Evolutionary conservation across 2,329 filamentous ascomycete species (phyloP), one percentile per base, ranked within the genome.

Genomic region (Aurifilum marmelostoma): DNA sequence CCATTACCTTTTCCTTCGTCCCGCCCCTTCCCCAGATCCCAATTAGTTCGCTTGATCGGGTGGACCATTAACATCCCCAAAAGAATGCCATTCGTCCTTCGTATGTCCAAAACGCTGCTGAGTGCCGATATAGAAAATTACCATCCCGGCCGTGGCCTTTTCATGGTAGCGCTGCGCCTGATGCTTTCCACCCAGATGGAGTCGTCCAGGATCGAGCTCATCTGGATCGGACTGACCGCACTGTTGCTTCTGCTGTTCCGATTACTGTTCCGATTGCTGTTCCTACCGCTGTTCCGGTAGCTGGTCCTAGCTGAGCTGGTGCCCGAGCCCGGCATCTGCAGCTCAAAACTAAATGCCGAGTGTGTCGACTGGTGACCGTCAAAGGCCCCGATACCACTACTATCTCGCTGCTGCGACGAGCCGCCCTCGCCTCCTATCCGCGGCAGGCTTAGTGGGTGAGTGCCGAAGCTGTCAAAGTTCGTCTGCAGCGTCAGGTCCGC

Each of bases 131-230:
- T 47, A 2, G 41, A 21, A 6, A 21, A 73, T 73, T 73, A 71
- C 69, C 69, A 71, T 16, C 58, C 58, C 14, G 67, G 61, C 27
- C 63, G 69, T 65, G 56, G 73, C 73, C 80, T 82, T 65, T 82
- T 81, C 66, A 86, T 86, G 66, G 94, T 97, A 74, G 96, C 93
- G 81, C 93, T 97, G 71, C 93, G 87, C 72, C 94, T 86, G 73
- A 97, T 94, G 83, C 92, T 97, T 80, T 97, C 93, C 65, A 95
- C 92, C 95, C 95, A 98, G 21, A 92, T 91, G 24, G 93, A 96
- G 75, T 95, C 92, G 75, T 96, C 93, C 67, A 98, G 85, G 76
- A 96, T 92, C 73, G 94, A 89, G 78, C 94, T 88, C 73, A 97
- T 92, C 75, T 94, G 91, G 62, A 90, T 87, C 63, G 91, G 89